Evolutionary conservation across 164 flowering plant genomes (phyloP).

Genomic region (Saururus chinensis): DNA sequence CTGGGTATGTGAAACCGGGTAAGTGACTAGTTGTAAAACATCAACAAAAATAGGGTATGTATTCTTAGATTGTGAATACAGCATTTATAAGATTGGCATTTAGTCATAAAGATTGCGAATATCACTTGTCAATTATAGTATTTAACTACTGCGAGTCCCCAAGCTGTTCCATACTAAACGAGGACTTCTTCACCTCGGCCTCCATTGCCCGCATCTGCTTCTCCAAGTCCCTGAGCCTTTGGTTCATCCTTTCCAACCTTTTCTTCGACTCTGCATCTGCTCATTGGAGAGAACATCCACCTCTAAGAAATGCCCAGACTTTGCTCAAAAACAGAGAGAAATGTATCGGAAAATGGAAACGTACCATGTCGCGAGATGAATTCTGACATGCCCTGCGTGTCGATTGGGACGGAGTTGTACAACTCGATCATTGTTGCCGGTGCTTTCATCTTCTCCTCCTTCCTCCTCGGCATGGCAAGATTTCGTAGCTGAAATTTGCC

Average conservation of each 20-base stretch:
- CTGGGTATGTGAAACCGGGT: too few species aligned
- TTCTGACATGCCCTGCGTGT: neutral
- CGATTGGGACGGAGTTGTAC: neutral
- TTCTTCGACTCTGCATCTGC: constrained; percentile 9
- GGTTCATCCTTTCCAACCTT: constrained; percentile 9
- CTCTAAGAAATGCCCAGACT: too few species aligned
- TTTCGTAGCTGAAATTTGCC: neutral
- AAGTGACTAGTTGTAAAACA: too few species aligned
- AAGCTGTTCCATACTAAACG: too few species aligned
- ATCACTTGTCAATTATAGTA: too few species aligned
- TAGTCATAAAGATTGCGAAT: too few species aligned
- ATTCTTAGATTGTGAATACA: too few species aligned
- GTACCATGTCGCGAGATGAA: constrained; percentile 1
- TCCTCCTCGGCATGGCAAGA: neutral
- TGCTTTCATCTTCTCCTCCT: neutral
- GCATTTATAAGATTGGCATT: too few species aligned
- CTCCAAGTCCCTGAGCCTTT: constrained; percentile 12
- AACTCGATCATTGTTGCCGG: neutral
- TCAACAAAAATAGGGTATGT: too few species aligned
- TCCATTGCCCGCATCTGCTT: constrained; percentile 9
- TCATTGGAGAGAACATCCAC: neutral
- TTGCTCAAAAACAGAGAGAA: too few species aligned
- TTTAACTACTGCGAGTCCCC: too few species aligned
- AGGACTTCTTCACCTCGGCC: constrained; percentile 6
- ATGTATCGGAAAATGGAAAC: neutral